phyloP scores from a whole-genome alignment of 2,329 filamentous ascomycete species.

The Tolypocladium amazonense region DNA sequence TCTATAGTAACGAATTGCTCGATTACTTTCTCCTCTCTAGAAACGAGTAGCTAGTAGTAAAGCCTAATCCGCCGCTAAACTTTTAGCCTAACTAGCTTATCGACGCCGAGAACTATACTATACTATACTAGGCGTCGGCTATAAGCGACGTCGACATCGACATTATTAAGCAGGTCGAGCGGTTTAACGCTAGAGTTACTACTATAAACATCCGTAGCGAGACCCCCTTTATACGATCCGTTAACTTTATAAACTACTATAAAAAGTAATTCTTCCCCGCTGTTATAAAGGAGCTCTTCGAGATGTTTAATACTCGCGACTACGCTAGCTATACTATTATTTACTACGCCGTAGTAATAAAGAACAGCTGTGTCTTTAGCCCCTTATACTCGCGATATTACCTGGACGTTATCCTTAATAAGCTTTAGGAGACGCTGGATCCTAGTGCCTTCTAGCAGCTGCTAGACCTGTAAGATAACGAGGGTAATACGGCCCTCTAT shows the following conservation, averaged over 20 bases:
- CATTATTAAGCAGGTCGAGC: constrained; percentile 79
- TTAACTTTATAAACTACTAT: constrained; percentile 93
- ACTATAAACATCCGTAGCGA: constrained; percentile 66
- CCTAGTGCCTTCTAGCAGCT: constrained; percentile 67
- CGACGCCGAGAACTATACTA: constrained; percentile 84
- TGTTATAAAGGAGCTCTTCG: constrained; percentile 72
- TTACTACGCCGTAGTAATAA: constrained; percentile 86
- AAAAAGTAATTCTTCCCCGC: constrained; percentile 85
- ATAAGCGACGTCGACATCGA: constrained; percentile 94
- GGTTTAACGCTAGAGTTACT: constrained; percentile 64
- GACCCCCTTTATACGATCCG: constrained; percentile 87
- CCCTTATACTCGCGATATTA: constrained; percentile 89
- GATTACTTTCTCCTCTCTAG: constrained; percentile 92
- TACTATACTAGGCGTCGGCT: constrained; percentile 91
- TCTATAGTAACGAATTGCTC: constrained; percentile 86
- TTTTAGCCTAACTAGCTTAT: constrained; percentile 90
- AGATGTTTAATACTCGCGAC: constrained; percentile 72
- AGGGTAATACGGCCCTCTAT: constrained; percentile 78
- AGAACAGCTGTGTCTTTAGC: constrained; percentile 68
- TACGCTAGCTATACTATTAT: constrained; percentile 78
- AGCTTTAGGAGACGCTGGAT: constrained; percentile 67
- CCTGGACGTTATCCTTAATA: constrained; percentile 81
- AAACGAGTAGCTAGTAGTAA: constrained; percentile 61
- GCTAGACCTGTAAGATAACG: constrained; percentile 71
- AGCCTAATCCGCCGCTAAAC: constrained; percentile 69